Evolutionary conservation across 371 early-diverging fungal species (phyloP), one percentile per base, ranked within the genome.

Genomic region (Lichtheimia hyalospora): DNA sequence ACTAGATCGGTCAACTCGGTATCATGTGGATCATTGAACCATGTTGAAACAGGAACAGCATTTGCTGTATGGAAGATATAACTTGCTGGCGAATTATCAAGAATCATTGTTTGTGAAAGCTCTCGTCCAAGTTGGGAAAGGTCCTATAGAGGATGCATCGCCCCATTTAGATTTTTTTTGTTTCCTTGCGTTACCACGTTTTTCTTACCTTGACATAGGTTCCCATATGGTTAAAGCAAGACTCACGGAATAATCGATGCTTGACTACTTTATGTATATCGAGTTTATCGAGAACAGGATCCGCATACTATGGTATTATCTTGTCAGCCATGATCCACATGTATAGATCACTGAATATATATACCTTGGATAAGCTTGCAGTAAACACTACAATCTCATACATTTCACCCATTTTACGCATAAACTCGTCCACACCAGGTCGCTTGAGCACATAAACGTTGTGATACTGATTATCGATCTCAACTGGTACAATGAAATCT

Each of bases 311-410:
- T 49, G 72, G 55, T 57, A 72, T 23, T 43, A 44, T 6, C 34
- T 34, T 34, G 24, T 21, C 50, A 42, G 61, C 18, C 10, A 24
- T 34, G 25, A 27, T 23, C n/a, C 1, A 39, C 1, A 34, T 34
- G 10, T 5, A 27, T 5, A 49, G 24, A 27, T 46, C 20, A 44
- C 50, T 40, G 62, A 14, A 41, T 6, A 24, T 55, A 39, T 41
- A 25, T 83, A 95, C 94, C 89, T 93, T 96, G 59, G 96, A 86
- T 57, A 96, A 75, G 77, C 91, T 90, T 5, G 99, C 97, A 3
- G 99, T 99, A 67, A 97, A 97, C 24, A 97, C 92, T 4, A 97
- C 96, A 52, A 97, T 82, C 68, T 97, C 97, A 71, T 91, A 99
- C 55, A 86, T 80, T 64, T 90, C 83, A 4, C 94, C 96, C 84